Evolutionary conservation across 2,329 filamentous ascomycete genomes (phyloP).

Genomic region (Xylaria sp.): DNA sequence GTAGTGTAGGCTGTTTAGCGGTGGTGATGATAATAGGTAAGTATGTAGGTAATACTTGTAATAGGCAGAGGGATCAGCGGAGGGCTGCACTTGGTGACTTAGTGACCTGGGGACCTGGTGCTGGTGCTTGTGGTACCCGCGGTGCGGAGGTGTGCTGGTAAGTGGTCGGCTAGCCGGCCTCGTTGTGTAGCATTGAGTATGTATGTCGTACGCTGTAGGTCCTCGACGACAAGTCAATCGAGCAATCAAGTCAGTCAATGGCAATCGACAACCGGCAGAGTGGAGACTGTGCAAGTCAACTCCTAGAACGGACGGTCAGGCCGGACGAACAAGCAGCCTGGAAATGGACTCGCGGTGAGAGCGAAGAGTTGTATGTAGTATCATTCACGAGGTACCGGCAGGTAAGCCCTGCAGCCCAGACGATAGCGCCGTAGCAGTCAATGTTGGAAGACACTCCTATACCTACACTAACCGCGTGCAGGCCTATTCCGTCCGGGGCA

Average conservation of each 20-base stretch:
- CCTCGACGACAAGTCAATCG: not conserved
- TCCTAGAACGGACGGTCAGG: constrained; percentile 10
- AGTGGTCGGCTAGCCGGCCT: constrained; percentile 8
- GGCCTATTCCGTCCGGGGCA: not conserved
- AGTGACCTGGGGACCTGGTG: constrained; percentile 2
- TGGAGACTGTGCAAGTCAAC: constrained; percentile 6
- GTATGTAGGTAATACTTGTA: constrained; percentile 8
- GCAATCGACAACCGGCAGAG: constrained; percentile 1
- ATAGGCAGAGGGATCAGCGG: constrained; percentile 27
- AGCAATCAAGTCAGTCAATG: not conserved
- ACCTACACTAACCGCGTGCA: not conserved
- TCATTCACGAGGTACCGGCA: constrained; percentile 6
- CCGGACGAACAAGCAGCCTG: constrained; percentile 8
- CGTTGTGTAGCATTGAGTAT: not conserved
- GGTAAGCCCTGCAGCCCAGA: constrained; percentile 1
- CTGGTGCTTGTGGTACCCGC: not conserved
- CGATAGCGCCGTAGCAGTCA: no score
- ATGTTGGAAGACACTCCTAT: not conserved
- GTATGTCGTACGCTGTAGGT: not conserved
- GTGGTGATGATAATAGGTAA: not conserved
- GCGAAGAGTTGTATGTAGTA: constrained; percentile 3
- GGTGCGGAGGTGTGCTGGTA: constrained; percentile 17
- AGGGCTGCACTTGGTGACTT: constrained; percentile 13
- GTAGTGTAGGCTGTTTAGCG: not conserved
- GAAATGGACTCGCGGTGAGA: constrained; percentile 13